Percentiles rank a stretch among this genome's conserved stretches.
Conservation (phyloP, 305 asterid species). For the Solanum hybrid region DNA sequence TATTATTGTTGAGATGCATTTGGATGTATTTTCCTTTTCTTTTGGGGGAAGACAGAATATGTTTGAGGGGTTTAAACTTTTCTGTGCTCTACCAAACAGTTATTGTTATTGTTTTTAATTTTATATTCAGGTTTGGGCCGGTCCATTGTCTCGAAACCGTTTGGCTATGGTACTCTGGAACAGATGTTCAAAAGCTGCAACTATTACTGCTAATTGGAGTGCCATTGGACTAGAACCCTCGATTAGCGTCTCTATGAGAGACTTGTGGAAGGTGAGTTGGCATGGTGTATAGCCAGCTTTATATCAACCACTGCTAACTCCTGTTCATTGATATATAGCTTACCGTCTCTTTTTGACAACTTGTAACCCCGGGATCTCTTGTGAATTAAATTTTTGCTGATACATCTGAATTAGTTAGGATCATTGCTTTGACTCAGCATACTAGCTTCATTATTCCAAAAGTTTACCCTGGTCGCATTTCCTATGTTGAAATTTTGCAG, state of each 20-base stretch:
- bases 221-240: conserved; percentile 70
- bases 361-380: background rate
- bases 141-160: conserved; percentile 74
- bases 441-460: background rate
- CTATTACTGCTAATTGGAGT: conserved; percentile 54
- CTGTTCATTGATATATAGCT: background rate
- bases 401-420: background rate
- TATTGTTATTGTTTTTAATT: background rate
- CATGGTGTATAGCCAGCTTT: background rate
- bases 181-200: conserved; percentile 49
- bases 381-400: background rate
- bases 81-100: background rate
- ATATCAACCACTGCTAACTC: background rate
- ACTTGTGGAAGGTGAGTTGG: conserved; percentile 73
- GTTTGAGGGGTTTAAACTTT: background rate
- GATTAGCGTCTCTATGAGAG: conserved; percentile 53
- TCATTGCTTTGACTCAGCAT: background rate
- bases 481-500: conserved; percentile 19
- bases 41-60: background rate
- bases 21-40: background rate
- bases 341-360: background rate
- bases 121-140: conserved; percentile 73
- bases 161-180: conserved; percentile 77
- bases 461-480: background rate
- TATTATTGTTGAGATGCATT: background rate